Conservation (phyloP, 345 rosid genomes). For the Eucalyptus shirleyi region DNA sequence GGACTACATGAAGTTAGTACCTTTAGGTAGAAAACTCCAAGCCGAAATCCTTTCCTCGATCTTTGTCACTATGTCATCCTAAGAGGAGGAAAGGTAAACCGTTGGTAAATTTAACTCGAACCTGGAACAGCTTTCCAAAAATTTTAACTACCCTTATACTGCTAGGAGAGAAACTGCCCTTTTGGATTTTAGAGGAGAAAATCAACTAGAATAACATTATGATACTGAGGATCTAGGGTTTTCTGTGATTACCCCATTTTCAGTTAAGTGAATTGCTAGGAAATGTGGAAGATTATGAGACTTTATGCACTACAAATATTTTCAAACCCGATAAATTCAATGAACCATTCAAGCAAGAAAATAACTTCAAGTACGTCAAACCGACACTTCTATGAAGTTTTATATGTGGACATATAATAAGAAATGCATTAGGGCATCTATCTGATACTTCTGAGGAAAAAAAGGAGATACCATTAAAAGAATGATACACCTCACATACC, state of each 20-base stretch:
- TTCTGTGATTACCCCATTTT: not conserved
- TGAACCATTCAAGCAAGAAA: not conserved
- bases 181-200: not conserved
- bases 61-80: constrained; percentile 55
- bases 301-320: not conserved
- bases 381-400: not conserved
- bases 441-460: not conserved
- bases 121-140: not conserved
- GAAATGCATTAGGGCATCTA: not conserved
- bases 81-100: not conserved
- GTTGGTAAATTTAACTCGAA: not conserved
- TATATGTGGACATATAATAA: not conserved
- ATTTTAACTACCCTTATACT: not conserved
- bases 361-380: not conserved
- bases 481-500: not conserved
- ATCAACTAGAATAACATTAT: not conserved
- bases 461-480: not conserved
- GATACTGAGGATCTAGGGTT: not conserved
- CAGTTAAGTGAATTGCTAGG: not conserved
- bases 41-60: constrained; percentile 75
- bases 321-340: not conserved
- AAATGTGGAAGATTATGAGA: not conserved
- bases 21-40: constrained; percentile 85
- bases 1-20: constrained; percentile 4
- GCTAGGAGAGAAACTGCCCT: not conserved